Percentiles rank a stretch among this genome's conserved stretches.
phyloP scores from a whole-genome alignment of 306 rosid species.

The Casuarina equisetifolia region DNA sequence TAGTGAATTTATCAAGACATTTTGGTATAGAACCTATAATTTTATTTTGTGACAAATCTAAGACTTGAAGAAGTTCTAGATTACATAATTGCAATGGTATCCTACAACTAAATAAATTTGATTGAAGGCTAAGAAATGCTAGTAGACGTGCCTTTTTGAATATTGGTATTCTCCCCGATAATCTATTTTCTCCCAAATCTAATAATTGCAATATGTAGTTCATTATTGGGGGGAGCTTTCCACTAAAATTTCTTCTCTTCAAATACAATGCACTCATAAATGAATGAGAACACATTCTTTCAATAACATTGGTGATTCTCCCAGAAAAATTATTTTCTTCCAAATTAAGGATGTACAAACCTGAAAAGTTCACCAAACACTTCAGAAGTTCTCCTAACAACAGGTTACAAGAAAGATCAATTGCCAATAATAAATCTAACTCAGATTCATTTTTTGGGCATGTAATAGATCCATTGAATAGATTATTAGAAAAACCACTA shows the following conservation, averaged over 20 bases:
- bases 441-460: neutral
- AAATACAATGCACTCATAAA: neutral
- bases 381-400: slow-evolving; percentile 7
- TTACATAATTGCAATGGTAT: slow-evolving; percentile 23
- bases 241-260: neutral
- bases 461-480: neutral
- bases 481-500: slow-evolving; percentile 1
- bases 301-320: no score
- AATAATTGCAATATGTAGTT: neutral
- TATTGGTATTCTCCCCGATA: slow-evolving; percentile 29
- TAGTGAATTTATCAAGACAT: slow-evolving; percentile 17
- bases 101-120: slow-evolving; percentile 10
- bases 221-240: slow-evolving; percentile 6
- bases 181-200: slow-evolving; percentile 30
- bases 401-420: slow-evolving; percentile 27
- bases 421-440: neutral
- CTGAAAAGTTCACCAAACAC: slow-evolving; percentile 3
- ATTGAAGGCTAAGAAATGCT: slow-evolving; percentile 17
- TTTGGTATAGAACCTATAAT: neutral
- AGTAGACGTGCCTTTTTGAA: slow-evolving; percentile 24
- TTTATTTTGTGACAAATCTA: slow-evolving; percentile 20
- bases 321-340: neutral
- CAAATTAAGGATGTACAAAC: neutral
- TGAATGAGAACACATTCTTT: no score
- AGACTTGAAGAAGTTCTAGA: neutral